Percentiles rank a stretch among this genome's conserved stretches.
Evolutionary conservation across 2,329 filamentous ascomycete genomes (phyloP).

Genomic region (Apiospora pterosperma): DNA sequence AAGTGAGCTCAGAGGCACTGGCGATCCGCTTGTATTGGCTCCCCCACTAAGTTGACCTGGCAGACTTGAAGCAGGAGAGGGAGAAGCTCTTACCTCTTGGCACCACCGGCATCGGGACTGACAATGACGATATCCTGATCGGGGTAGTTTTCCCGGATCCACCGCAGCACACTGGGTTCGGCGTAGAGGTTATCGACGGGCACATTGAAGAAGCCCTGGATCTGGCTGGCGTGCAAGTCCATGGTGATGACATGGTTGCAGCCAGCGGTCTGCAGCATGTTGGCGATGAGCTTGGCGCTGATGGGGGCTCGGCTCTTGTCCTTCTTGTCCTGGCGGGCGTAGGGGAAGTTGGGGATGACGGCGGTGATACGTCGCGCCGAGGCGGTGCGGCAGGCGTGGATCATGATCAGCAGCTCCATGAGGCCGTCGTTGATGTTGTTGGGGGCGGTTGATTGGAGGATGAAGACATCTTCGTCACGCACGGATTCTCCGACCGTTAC

Average conservation of each 20-base stretch:
- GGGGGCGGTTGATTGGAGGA: constrained; percentile 89
- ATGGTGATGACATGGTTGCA: constrained; percentile 94
- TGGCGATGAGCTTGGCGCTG: constrained; percentile 91
- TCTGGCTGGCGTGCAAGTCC: constrained; percentile 92
- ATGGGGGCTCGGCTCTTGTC: constrained; percentile 92
- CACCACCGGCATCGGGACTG: constrained; percentile 89
- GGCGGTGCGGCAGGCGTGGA: constrained; percentile 76
- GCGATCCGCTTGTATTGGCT: not conserved
- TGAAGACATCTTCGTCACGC: constrained; percentile 97
- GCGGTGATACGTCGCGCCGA: constrained; percentile 86
- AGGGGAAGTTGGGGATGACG: constrained; percentile 94
- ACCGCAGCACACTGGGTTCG: constrained; percentile 85
- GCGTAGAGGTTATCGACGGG: constrained; percentile 80
- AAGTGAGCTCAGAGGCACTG: not conserved
- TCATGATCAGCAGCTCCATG: constrained; percentile 98
- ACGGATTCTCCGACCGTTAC: constrained; percentile 96
- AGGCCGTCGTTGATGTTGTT: constrained; percentile 97
- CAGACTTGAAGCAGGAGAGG: not conserved
- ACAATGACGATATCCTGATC: constrained; percentile 88
- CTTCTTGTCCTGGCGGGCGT: constrained; percentile 97
- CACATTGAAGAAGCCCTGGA: constrained; percentile 92
- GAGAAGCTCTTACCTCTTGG: constrained; percentile 62
- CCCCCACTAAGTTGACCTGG: not conserved
- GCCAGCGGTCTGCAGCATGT: constrained; percentile 94
- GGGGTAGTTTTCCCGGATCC: constrained; percentile 83